These are phyloP conservation scores for Boletus pseudopeckii DNA, from an alignment of 768 basidiomycete genomes.

Conservation along the genomic window DNA sequence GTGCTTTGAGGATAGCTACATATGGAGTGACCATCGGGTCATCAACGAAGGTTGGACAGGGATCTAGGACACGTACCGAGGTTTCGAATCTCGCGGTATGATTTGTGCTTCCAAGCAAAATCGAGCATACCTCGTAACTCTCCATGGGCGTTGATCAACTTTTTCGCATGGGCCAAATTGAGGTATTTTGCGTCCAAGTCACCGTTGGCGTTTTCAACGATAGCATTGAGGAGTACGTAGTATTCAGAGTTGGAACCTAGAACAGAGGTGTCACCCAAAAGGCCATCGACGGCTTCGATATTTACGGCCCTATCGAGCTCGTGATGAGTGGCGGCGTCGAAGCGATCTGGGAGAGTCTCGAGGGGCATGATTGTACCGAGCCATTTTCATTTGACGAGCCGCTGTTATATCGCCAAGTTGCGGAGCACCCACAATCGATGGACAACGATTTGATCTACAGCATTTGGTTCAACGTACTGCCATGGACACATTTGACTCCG, in stretches of 20 bases:
- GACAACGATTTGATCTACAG: not conserved
- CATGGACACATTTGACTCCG: too few relatives aligned
- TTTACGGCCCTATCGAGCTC: not conserved
- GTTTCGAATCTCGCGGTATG: constrained; percentile 6
- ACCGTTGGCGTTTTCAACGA: not conserved
- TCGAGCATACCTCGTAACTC: not conserved
- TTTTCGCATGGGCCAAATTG: rapidly evolving
- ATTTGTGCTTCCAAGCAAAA: not conserved
- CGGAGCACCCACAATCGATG: not conserved
- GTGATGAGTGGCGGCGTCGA: not conserved
- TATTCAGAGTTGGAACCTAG: not conserved
- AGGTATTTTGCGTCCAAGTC: not conserved
- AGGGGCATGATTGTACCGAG: not conserved
- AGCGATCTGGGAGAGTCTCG: not conserved
- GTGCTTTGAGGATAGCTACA: too few relatives aligned
- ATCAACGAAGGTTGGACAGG: too few relatives aligned
- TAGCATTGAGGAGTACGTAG: not conserved
- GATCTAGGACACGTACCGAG: not conserved
- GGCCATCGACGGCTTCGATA: not conserved
- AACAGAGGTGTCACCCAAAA: not conserved
- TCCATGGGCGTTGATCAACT: not conserved
- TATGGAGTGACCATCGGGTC: too few relatives aligned
- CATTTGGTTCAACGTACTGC: not conserved
- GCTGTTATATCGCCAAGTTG: not conserved
- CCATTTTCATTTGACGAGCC: not conserved